Base-by-base conservation (phyloP, 2,329 filamentous ascomycete genomes). In the Aspergillus ibericus region DNA sequence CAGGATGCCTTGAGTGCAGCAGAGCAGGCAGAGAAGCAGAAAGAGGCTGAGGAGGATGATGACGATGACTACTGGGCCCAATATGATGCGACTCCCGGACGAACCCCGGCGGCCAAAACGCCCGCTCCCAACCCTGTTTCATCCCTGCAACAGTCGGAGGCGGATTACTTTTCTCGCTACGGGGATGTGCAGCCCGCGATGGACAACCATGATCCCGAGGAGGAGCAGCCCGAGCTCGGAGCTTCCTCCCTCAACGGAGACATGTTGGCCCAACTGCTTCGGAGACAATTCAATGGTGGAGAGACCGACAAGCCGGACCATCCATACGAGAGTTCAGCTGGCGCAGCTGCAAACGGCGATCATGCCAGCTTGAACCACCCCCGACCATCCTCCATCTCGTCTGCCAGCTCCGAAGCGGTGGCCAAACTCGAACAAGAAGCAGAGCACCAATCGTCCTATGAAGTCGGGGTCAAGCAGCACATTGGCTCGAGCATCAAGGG, bases 41-140 rank as follows among this genome's bases (percentile, higher is more conserved):
- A 66, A 35, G 63, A 72, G 50, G 65, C 69, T 6, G 70, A 77
- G n/a, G 80, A 83, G 3, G 80, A 82, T 1, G 82, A 87, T 56
- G 85, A 87, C 53, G 85, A 85, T 61, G 82, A 83, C 62, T 88
- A 88, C 71, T 88, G 86, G 86, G 84, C 83, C 4, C 81, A 82
- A 64, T 88, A 88, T 66, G 84, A 86, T 71, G 77, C 78, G 53
- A 84, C 83, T 2, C 83, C 84, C 1, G 78, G 77, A 32, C 70
- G 77, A 50, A 84, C 82, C 12, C 83, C 83, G 9, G 75, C 76
- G 1, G 65, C 68, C 35, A 77, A 78, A 54, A 70, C 66, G 56
- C 73, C 74, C 36, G 74, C 67, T 9, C 66, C 73, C 2, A 68
- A 61, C 53, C 51, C 58, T 5, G 42, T 60, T 16, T 67, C 68